phyloP scores from a whole-genome alignment of 2,329 filamentous ascomycete genomes.

The Ophiosphaerella korrae region DNA sequence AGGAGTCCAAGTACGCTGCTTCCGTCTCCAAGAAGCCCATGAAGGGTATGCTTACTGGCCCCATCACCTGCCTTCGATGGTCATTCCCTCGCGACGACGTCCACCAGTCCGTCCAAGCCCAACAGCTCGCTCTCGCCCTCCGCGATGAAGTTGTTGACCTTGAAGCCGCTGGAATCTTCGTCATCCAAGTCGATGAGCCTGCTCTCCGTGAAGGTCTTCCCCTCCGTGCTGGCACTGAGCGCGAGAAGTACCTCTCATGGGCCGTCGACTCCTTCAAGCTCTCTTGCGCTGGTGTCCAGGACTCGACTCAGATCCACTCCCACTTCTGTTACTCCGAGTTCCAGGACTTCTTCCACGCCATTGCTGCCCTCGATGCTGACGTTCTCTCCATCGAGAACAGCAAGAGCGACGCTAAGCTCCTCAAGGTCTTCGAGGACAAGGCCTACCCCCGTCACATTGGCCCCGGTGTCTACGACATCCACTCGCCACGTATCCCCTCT shows the following conservation, averaged over 20 bases:
- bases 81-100: conserved; percentile 99
- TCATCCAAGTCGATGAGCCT: conserved; percentile 99
- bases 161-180: conserved; percentile 92
- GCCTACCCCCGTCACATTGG: conserved; percentile 98
- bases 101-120: conserved; percentile 97
- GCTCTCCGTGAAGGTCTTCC: conserved; percentile 99
- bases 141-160: conserved; percentile 98
- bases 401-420: conserved; percentile 99
- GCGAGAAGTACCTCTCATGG: conserved; percentile 96
- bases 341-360: conserved; percentile 99
- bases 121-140: conserved; percentile 97
- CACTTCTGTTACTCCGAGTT: conserved; percentile 99
- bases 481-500: conserved; percentile 95
- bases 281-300: conserved; percentile 87
- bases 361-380: conserved; percentile 95
- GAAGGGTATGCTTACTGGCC: conserved; percentile 99
- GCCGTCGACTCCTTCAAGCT: conserved; percentile 98
- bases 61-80: conserved; percentile 98
- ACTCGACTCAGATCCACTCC: conserved; percentile 98
- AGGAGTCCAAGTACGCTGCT: conserved; percentile 99
- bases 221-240: conserved; percentile 90
- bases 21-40: conserved; percentile 98
- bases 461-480: conserved; percentile 99
- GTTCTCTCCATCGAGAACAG: conserved; percentile 99
- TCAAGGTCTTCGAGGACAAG: conserved; percentile 97